A percentile compares a stretch with the other conserved stretches of the same genome.
Evolutionary conservation across 768 basidiomycete species (phyloP).

Genomic region (Termitomyces sp.): DNA sequence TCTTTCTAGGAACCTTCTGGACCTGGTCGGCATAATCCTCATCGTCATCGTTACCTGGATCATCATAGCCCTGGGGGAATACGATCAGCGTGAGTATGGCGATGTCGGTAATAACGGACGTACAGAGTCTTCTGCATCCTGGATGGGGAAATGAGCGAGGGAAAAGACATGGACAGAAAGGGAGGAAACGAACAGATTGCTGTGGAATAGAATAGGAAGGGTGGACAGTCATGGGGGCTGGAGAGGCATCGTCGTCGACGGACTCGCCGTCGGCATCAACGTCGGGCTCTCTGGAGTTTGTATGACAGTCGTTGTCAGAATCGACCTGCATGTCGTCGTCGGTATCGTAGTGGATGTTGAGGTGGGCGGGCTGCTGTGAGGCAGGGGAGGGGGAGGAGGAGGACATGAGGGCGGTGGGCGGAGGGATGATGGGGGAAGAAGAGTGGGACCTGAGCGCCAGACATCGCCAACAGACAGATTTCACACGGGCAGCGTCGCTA

Average conservation of each 20-base stretch:
- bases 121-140: conserved; percentile 63
- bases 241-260: conserved; percentile 50
- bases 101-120: conserved; percentile 23
- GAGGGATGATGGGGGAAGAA: conserved; percentile 33
- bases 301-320: conserved; percentile 48
- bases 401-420: conserved; percentile 16
- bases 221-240: conserved; percentile 30
- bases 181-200: conserved; percentile 38
- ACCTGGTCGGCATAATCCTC: conserved; percentile 75
- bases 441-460: conserved; percentile 46
- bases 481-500: conserved; percentile 56
- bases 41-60: conserved; percentile 62
- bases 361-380: conserved; percentile 32
- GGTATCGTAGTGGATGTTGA: conserved; percentile 59
- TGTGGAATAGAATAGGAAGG: conserved; percentile 32
- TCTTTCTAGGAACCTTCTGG: conserved; percentile 63
- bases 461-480: conserved; percentile 54
- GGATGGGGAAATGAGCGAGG: conserved; percentile 14
- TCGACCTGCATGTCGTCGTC: conserved; percentile 72
- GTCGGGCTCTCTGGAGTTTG: conserved; percentile 46
- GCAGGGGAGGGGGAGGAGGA: conserved; percentile 25
- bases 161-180: conserved; percentile 9
- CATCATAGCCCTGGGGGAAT: conserved; percentile 41
- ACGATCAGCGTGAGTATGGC: conserved; percentile 14
- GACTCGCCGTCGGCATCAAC: conserved; percentile 63